A percentile compares a stretch with the other conserved stretches of the same genome.
phyloP scores from a whole-genome alignment of 2,329 filamentous ascomycete species.

The Nothophoma quercina region DNA sequence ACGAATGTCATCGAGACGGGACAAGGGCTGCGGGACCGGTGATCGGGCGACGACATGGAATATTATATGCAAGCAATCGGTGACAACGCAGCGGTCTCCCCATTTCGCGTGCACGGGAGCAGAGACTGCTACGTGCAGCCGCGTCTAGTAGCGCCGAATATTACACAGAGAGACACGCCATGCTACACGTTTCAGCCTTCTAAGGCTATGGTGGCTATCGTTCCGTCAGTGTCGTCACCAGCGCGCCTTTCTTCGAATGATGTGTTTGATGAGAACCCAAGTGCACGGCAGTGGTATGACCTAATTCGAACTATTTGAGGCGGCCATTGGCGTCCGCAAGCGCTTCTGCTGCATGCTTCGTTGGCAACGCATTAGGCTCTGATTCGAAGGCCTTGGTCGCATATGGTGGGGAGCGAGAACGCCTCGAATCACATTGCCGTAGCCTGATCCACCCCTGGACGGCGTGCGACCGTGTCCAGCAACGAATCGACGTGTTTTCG shows the following conservation, averaged over 20 bases:
- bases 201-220: slow-evolving; percentile 17
- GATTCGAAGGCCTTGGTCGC: slow-evolving; percentile 33
- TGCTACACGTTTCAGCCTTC: slow-evolving; percentile 26
- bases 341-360: slow-evolving; percentile 45
- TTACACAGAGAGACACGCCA: slow-evolving; percentile 15
- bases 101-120: slow-evolving; percentile 4
- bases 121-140: slow-evolving; percentile 19
- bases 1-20: slow-evolving; percentile 16
- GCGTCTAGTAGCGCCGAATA: slow-evolving; percentile 22
- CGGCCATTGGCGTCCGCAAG: slow-evolving; percentile 42
- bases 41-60: slow-evolving; percentile 30
- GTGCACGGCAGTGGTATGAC: slow-evolving; percentile 39
- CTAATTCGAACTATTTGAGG: slow-evolving; percentile 9
- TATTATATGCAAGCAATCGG: slow-evolving; percentile 38
- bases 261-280: slow-evolving; percentile 33
- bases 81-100: slow-evolving; percentile 28
- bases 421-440: slow-evolving; percentile 38
- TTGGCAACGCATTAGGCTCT: slow-evolving; percentile 45
- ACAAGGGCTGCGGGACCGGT: slow-evolving; percentile 28
- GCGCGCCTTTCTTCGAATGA: slow-evolving; percentile 15
- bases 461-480: slow-evolving; percentile 30
- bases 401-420: slow-evolving; percentile 33
- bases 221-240: slow-evolving; percentile 34
- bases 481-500: slow-evolving; percentile 42
- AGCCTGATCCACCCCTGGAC: slow-evolving; percentile 30